Evolutionary conservation across 2,329 filamentous ascomycete species (phyloP).

Genomic region (Bipolaris sorokiniana): DNA sequence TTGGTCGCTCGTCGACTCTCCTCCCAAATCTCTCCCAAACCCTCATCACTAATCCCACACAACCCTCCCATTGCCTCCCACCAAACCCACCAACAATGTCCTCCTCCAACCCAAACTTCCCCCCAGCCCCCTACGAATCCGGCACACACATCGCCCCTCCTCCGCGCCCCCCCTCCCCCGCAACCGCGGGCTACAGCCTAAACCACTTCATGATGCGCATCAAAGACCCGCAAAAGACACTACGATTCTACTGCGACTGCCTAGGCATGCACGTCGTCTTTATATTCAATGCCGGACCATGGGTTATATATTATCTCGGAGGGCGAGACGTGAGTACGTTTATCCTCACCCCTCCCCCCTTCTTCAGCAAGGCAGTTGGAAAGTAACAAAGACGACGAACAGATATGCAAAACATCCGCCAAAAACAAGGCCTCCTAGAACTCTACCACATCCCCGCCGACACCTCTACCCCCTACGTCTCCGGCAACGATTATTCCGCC

Average conservation of each 20-base stretch:
- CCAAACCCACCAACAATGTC: slow-evolving; percentile 7
- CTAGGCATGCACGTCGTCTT: slow-evolving; percentile 45
- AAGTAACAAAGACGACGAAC: neutral
- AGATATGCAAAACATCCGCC: slow-evolving; percentile 29
- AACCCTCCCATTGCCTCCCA: neutral
- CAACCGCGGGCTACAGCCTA: slow-evolving; percentile 34
- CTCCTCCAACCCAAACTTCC: slow-evolving; percentile 27
- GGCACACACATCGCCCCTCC: slow-evolving; percentile 37
- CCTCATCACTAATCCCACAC: neutral
- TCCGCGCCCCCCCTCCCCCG: slow-evolving; percentile 32
- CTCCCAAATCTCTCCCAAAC: too few species aligned
- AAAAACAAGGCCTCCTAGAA: slow-evolving; percentile 39
- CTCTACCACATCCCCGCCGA: slow-evolving; percentile 43
- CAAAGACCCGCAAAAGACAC: slow-evolving; percentile 33
- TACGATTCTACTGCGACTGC: slow-evolving; percentile 45
- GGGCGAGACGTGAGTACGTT: slow-evolving; percentile 30
- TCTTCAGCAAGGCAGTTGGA: neutral
- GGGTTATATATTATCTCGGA: slow-evolving; percentile 46
- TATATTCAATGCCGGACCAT: slow-evolving; percentile 44
- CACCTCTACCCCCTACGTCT: slow-evolving; percentile 25
- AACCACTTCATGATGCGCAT: slow-evolving; percentile 47
- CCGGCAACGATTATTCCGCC: slow-evolving; percentile 35
- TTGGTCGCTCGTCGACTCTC: too few species aligned
- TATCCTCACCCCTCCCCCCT: too few species aligned
- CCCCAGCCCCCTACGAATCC: slow-evolving; percentile 25